phyloP scores from a whole-genome alignment of 257 asterid genomes.

The Henckelia pumila region DNA sequence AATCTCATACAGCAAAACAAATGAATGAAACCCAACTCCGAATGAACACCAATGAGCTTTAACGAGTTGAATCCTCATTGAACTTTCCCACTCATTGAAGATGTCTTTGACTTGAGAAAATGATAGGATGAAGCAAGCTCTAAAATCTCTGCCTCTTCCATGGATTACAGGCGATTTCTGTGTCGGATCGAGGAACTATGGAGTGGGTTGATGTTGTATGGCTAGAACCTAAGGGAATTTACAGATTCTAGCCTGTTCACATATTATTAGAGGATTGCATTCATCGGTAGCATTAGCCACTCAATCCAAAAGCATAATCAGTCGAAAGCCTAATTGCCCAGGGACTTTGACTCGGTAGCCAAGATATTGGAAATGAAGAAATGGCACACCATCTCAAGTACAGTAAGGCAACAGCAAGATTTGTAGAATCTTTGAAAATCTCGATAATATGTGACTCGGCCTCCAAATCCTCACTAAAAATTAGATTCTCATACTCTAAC shows the following conservation, averaged over 20 bases:
- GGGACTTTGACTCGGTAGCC: conserved; percentile 60
- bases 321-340: conserved; percentile 70
- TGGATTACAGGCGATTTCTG: not conserved
- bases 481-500: conserved; percentile 46
- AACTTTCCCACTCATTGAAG: not conserved
- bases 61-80: not conserved
- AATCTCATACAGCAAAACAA: not conserved
- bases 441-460: conserved; percentile 47
- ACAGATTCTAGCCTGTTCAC: conserved; percentile 7
- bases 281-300: conserved; percentile 22
- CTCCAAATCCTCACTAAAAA: conserved; percentile 47
- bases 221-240: not conserved
- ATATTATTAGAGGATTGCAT: conserved; percentile 13
- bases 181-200: not conserved
- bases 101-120: not conserved
- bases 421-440: conserved; percentile 44
- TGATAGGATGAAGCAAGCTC: not conserved
- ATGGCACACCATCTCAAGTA: conserved; percentile 75
- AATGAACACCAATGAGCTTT: not conserved
- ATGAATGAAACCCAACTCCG: not conserved
- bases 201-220: not conserved
- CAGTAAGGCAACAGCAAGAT: conserved; percentile 54
- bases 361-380: conserved; percentile 41
- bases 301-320: conserved; percentile 35
- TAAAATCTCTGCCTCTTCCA: not conserved